Percentiles rank a stretch among this genome's conserved stretches.
Conservation (phyloP, 2,329 filamentous ascomycete species). For the Tolypocladium capitatum region DNA sequence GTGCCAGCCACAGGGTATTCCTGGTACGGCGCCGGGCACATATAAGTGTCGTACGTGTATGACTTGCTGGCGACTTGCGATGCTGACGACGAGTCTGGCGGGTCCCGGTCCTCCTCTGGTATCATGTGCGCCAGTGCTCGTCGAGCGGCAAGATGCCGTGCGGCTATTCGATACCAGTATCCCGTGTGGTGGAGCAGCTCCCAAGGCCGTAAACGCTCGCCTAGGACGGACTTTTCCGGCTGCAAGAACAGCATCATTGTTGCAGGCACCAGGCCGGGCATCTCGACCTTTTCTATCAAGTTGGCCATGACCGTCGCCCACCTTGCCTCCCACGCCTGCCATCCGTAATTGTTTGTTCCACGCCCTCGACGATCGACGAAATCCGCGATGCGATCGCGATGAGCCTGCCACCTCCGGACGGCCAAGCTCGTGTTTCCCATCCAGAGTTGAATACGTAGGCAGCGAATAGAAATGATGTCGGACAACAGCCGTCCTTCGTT, state of each 20-base stretch:
- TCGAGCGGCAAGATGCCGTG: conserved; percentile 40
- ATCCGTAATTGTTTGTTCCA: conserved; percentile 80
- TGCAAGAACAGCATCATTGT: conserved; percentile 34
- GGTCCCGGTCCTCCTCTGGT: conserved; percentile 42
- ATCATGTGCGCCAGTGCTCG: conserved; percentile 41
- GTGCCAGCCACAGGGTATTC: conserved; percentile 39
- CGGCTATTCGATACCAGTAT: conserved; percentile 52
- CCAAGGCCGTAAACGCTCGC: conserved; percentile 48
- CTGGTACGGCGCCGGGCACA: conserved; percentile 50
- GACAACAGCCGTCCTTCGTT: conserved; percentile 83
- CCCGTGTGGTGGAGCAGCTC: conserved; percentile 52
- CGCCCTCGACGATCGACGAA: conserved; percentile 73
- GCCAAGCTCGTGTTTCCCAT: conserved; percentile 65
- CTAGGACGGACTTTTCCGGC: conserved; percentile 44
- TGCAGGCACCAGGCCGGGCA: conserved; percentile 34
- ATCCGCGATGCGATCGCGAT: conserved; percentile 60
- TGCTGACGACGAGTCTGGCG: conserved; percentile 33
- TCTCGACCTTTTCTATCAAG: conserved; percentile 39
- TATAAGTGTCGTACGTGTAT: conserved; percentile 51
- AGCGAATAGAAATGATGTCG: conserved; percentile 68
- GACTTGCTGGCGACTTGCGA: conserved; percentile 34
- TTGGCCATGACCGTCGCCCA: conserved; percentile 52
- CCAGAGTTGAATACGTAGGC: conserved; percentile 73
- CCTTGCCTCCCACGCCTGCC: conserved; percentile 83
- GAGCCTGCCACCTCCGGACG: conserved; percentile 65